Conservation (phyloP, 331 rosid genomes). For the Phaseolus coccineus region DNA sequence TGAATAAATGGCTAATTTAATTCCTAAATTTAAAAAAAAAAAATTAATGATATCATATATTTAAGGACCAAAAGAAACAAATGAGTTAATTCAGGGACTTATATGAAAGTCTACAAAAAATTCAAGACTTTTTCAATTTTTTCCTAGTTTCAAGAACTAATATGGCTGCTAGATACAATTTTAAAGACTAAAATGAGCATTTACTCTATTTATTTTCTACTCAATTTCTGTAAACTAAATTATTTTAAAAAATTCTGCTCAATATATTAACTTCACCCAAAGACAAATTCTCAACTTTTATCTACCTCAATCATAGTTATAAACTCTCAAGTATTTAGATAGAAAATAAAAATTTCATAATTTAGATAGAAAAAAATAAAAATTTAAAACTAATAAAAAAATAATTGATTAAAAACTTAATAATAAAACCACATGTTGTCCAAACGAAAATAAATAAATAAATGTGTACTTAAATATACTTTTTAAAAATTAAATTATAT, state of each 20-base stretch:
- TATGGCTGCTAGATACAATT: no score
- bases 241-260: neutral
- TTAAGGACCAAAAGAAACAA: no score
- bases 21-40: no score
- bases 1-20: no score
- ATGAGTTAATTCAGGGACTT: no score
- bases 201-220: neutral
- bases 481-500: neutral
- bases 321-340: neutral
- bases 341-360: no score
- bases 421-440: neutral
- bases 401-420: neutral
- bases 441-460: neutral
- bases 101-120: no score
- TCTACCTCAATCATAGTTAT: neutral
- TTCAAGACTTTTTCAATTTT: no score
- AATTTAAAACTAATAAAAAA: neutral
- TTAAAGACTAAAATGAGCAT: no score
- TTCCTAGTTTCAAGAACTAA: no score
- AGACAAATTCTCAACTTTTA: neutral
- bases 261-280: neutral
- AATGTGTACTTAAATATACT: neutral
- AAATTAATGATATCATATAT: no score
- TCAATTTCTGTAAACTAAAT: neutral
- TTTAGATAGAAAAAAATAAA: neutral